Percentiles rank a stretch among this genome's conserved stretches.
Evolutionary conservation across 495 filamentous ascomycete genomes (phyloP).

Genomic region (Jackrogersella multiformis): DNA sequence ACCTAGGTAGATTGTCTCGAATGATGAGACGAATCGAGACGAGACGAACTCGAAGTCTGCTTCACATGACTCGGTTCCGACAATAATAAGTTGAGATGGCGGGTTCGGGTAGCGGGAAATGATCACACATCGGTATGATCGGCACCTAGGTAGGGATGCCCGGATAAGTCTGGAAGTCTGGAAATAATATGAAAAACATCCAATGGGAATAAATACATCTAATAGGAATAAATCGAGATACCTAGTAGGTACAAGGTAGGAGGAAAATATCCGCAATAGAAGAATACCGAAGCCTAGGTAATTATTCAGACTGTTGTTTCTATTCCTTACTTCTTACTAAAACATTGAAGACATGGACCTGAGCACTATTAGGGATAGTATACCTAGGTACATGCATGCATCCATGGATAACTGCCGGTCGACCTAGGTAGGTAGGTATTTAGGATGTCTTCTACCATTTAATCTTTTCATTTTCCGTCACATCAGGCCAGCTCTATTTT

Average conservation of each 20-base stretch:
- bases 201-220: too few species aligned
- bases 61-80: constrained; percentile 5
- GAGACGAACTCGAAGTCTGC: constrained; percentile 3
- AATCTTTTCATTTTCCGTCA: background rate
- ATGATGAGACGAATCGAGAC: background rate
- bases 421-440: too few species aligned
- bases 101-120: constrained; percentile 13
- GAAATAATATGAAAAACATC: too few species aligned
- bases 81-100: constrained; percentile 3
- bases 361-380: too few species aligned
- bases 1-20: too few species aligned
- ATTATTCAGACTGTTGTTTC: background rate
- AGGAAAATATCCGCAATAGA: constrained; percentile 21
- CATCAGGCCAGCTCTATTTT: background rate
- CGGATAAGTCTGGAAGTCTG: too few species aligned
- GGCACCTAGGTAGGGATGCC: constrained; percentile 12
- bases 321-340: too few species aligned
- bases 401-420: constrained; percentile 36
- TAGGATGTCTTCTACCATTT: too few species aligned
- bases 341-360: too few species aligned
- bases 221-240: too few species aligned
- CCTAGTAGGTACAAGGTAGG: constrained; percentile 3
- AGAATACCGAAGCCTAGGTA: constrained; percentile 32
- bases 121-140: constrained; percentile 24
- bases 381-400: too few species aligned